A percentile compares a stretch with the other conserved stretches of the same genome.
Evolutionary conservation across 495 filamentous ascomycete genomes (phyloP).

Genomic region (Aspergillus hancockii): DNA sequence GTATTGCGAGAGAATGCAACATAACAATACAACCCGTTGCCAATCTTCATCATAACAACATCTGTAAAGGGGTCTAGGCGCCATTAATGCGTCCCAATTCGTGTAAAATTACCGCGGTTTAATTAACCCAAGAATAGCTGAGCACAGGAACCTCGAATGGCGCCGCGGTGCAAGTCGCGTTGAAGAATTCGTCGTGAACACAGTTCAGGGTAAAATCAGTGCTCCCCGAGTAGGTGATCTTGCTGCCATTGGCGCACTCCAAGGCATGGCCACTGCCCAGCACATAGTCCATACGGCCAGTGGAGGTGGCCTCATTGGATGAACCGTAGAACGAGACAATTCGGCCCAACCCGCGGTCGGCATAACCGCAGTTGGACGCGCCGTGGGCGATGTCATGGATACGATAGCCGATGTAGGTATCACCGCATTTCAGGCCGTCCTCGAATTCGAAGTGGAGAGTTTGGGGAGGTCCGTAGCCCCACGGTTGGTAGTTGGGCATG

Average conservation of each 20-base stretch:
- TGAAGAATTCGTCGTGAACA: slow-evolving; percentile 31
- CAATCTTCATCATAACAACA: neutral
- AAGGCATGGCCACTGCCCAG: slow-evolving; percentile 37
- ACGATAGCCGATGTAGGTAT: slow-evolving; percentile 38
- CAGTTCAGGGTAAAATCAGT: slow-evolving; percentile 32
- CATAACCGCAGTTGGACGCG: slow-evolving; percentile 37
- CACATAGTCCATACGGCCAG: slow-evolving; percentile 33
- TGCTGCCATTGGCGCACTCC: slow-evolving; percentile 34
- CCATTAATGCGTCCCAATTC: neutral
- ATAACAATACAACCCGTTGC: neutral
- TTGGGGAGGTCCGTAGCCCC: slow-evolving; percentile 37
- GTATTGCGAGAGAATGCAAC: neutral
- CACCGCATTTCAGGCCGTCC: slow-evolving; percentile 36
- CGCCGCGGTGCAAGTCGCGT: slow-evolving; percentile 36
- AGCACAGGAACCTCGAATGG: slow-evolving; percentile 35
- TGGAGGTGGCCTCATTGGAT: slow-evolving; percentile 26
- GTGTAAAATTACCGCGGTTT: neutral
- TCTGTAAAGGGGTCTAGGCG: neutral
- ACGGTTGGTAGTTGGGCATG: slow-evolving; percentile 39
- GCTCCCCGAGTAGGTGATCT: slow-evolving; percentile 36
- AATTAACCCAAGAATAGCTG: slow-evolving; percentile 32
- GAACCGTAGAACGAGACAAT: slow-evolving; percentile 39
- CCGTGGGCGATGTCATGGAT: slow-evolving; percentile 38
- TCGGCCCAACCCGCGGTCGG: slow-evolving; percentile 30
- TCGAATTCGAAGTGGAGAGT: slow-evolving; percentile 35